Conservation (phyloP, 805 yeast genomes). For the Huiozyma naganishii region DNA sequence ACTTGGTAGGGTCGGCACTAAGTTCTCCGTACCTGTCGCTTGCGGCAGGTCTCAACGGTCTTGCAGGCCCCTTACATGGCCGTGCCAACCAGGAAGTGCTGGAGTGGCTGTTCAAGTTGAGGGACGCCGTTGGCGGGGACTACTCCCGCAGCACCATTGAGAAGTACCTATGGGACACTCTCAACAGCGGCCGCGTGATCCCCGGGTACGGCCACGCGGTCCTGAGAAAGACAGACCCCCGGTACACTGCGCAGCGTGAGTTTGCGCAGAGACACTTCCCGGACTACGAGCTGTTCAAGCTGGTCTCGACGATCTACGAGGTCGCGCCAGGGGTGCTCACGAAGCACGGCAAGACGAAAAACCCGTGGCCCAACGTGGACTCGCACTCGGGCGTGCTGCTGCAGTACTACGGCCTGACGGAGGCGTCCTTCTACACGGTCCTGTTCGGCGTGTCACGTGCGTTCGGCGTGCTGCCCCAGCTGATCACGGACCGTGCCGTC, state of each 20-base stretch:
- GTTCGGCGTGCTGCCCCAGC: constrained; percentile 75
- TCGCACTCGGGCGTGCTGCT: constrained; percentile 78
- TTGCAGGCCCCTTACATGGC: constrained; percentile 83
- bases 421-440: constrained; percentile 76
- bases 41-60: constrained; percentile 76
- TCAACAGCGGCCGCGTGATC: constrained; percentile 73
- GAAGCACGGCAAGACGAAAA: constrained; percentile 81
- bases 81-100: constrained; percentile 83
- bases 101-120: constrained; percentile 66
- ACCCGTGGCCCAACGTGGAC: constrained; percentile 90
- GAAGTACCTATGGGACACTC: constrained; percentile 67
- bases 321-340: constrained; percentile 75
- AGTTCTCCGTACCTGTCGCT: constrained; percentile 68
- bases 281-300: constrained; percentile 67
- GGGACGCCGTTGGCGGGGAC: constrained; percentile 49
- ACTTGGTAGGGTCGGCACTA: constrained; percentile 74
- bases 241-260: constrained; percentile 78
- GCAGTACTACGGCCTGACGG: constrained; percentile 77
- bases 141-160: constrained; percentile 58
- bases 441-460: constrained; percentile 83
- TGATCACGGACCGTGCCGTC: constrained; percentile 73
- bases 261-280: constrained; percentile 70
- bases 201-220: constrained; percentile 90
- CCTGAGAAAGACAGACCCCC: constrained; percentile 79
- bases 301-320: constrained; percentile 67